These are phyloP conservation scores for Camillea tinctor DNA, from an alignment of 2,329 filamentous ascomycete species.

Conservation along the genomic window DNA sequence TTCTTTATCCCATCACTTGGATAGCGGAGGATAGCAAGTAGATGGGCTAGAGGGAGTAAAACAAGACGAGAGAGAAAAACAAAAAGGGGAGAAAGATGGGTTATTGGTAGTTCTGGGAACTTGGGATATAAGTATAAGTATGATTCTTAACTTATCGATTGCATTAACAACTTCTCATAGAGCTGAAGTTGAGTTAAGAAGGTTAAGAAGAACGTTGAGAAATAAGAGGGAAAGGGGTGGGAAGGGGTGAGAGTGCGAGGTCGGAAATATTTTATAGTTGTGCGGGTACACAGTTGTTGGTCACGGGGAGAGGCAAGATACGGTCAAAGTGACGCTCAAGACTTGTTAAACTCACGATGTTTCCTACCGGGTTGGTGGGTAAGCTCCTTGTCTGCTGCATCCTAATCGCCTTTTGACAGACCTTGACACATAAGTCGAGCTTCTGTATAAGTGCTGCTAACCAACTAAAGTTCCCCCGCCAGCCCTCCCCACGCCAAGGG, in stretches of 20 bases:
- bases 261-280: not conserved
- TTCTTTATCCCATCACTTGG: conserved; percentile 9
- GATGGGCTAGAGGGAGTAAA: too few species aligned
- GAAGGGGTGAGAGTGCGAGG: not conserved
- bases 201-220: not conserved
- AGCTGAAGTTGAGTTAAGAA: not conserved
- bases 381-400: not conserved
- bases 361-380: not conserved
- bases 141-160: too few species aligned
- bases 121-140: too few species aligned
- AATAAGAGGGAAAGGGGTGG: not conserved
- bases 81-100: too few species aligned
- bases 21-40: too few species aligned
- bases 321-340: not conserved
- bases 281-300: not conserved
- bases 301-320: not conserved
- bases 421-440: too few species aligned
- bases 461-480: too few species aligned
- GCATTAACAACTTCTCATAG: not conserved
- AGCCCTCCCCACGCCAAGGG: too few species aligned
- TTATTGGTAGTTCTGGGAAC: too few species aligned
- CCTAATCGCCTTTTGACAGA: not conserved
- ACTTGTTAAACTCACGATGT: not conserved
- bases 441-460: too few species aligned
- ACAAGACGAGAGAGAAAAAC: not conserved